Conservation (phyloP, 2,329 filamentous ascomycete species). For the Aspergillus pseudonomiae region DNA sequence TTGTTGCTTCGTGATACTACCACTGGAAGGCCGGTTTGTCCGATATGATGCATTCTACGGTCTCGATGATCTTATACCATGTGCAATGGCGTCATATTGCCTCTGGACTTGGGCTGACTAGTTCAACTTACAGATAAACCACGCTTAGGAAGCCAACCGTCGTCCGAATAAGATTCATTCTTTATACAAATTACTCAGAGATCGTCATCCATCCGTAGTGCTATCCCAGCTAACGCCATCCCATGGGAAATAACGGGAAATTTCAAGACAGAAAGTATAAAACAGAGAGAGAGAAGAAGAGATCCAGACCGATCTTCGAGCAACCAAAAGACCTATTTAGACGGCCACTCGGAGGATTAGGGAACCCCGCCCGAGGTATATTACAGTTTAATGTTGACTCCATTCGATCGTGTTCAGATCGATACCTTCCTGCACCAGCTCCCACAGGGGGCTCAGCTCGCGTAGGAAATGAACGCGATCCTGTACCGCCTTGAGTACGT, state of each 20-base stretch:
- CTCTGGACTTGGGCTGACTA: not conserved
- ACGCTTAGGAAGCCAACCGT: not conserved
- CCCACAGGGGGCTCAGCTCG: slow-evolving; percentile 95
- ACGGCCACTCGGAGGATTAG: not conserved
- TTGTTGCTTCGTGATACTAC: too few species aligned
- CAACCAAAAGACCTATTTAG: not conserved
- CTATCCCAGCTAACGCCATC: slow-evolving; percentile 31
- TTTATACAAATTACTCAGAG: slow-evolving; percentile 24
- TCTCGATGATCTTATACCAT: not conserved
- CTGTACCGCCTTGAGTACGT: slow-evolving; percentile 90
- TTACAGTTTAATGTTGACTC: slow-evolving; percentile 71
- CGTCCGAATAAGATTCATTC: slow-evolving; percentile 11
- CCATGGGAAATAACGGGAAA: slow-evolving; percentile 19
- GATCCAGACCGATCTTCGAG: slow-evolving; percentile 10
- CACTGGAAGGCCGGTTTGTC: too few species aligned
- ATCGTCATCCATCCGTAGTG: slow-evolving; percentile 21
- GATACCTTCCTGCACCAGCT: slow-evolving; percentile 94
- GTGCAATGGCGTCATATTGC: not conserved
- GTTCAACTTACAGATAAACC: not conserved
- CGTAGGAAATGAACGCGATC: slow-evolving; percentile 90
- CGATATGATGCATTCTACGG: not conserved
- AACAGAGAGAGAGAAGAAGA: slow-evolving; percentile 11
- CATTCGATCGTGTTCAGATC: slow-evolving; percentile 96
- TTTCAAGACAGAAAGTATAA: not conserved
- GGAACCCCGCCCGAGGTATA: not conserved